Base-by-base conservation (phyloP, 176 grass and related monocot species). In the Typha latifolia region DNA sequence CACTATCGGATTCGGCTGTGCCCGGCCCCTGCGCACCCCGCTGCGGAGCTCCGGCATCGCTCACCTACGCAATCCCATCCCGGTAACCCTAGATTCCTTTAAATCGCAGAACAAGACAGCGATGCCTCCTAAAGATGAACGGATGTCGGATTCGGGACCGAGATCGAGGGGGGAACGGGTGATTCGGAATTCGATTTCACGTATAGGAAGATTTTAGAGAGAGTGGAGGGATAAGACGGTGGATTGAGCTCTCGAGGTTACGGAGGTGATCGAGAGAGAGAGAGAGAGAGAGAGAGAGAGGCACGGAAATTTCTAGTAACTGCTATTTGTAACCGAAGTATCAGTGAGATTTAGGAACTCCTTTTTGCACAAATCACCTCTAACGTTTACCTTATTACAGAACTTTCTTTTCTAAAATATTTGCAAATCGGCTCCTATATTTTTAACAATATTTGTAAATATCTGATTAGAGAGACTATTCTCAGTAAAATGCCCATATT, bases 11-110 rank as follows among this genome's bases (percentile, higher is more conserved):
- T 68, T 68, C 66, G 43, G 47, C 47, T 49, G 66, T 23, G 21
- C 66, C 47, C 47, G 47, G 47, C 48, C 66, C 21, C 66, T 16
- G 43, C 48, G 47, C 66, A 49, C 47, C 19, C 66, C 66, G 47
- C 66, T 50, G 21, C 47, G 66, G 12, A 68, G 66, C 47, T 68
- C 66, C 66, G 66, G 66, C 66, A 68, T 68, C 66, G 12, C 20
- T 68, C 66, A 68, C 47, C 43, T 37, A 49, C 18, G 16, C 65
- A 67, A 67, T 49, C 65, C 47, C 48, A 68, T 50, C 66, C 23
- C 66, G 26, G 62, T 6, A 64, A 16, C 52, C 52, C 52, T 57
- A 57, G 52, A 57, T 57, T 18, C 8, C 52, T 18, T 14, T 5
- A 0, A 8, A 57, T 8, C 13, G 15, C 52, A 21, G n/a, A 5